Base-by-base conservation (phyloP, 2,329 filamentous ascomycete genomes). In the Thyridium curvatum region DNA sequence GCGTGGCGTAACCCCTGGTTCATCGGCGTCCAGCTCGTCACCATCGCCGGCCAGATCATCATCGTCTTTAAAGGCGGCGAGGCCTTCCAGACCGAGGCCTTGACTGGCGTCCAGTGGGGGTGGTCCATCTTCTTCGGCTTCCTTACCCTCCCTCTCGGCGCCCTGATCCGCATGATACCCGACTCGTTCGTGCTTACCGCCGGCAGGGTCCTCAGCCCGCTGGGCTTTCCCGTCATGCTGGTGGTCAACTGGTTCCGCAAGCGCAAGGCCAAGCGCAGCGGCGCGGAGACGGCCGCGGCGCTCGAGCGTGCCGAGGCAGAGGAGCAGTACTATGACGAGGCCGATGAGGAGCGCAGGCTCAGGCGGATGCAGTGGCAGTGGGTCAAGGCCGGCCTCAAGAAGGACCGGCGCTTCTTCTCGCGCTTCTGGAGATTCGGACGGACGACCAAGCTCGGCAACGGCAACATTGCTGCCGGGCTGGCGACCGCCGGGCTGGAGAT, bases 1-100 rank as follows among this genome's bases (percentile, higher is more conserved):
- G 75, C 91, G 33, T 65, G 75, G 14, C 72, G 72, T 40, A 94
- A 93, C 53, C 81, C 73, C 45, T 90, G 86, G 75, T 93, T 93
- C 63, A 69, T 85, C 28, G 69, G 66, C 4, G 84, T 86, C 30
- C 74, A 84, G 51, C 53, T 70, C 17, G 69, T 84, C 50, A 87
- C 85, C 51, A 65, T 85, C 32, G 79, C 71, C 12, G 83, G 82
- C 8, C 84, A 87, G 52, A 69, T 82, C n/a, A 56, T 84, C 57
- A 87, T 87, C 52, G 69, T 87, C 42, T 83, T 84, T 49, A 71
- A 84, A 42, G 84, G 83, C 46, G 81, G 82, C 7, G 62, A 69
- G 18, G 82, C 82, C 0, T 86, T 88, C 53, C 74, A 77, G 10
- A 79, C 82, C 2, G 62, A 61, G 8, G 69, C 68, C 1, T 66